A percentile compares a stretch with the other conserved stretches of the same genome.
Conservation (phyloP, 192 early-diverging fungal genomes). For the Linnemannia hyalina region DNA sequence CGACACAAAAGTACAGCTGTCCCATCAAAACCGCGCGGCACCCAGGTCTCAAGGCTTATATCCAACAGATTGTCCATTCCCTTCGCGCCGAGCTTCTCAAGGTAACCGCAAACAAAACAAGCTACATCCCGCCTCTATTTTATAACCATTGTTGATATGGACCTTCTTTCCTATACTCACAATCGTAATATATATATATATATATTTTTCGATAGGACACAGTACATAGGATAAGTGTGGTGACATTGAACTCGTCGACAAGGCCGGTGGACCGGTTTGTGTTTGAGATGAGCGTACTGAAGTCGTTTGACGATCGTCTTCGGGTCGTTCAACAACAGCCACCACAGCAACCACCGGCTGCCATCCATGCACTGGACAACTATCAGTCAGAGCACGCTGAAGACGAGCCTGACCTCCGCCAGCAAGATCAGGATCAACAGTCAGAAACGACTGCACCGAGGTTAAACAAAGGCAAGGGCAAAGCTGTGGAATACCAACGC, state of each 20-base stretch:
- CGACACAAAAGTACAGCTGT: constrained; percentile 45
- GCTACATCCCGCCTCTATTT: not conserved
- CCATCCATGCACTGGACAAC: not conserved
- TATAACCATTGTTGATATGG: no score
- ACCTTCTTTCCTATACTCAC: no score
- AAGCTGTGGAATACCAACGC: not conserved
- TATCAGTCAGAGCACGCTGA: not conserved
- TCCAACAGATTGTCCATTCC: constrained; percentile 30
- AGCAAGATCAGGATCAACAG: not conserved
- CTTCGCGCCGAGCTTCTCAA: constrained; percentile 34
- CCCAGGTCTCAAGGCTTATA: constrained; percentile 30
- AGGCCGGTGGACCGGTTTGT: constrained; percentile 41
- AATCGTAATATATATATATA: no score
- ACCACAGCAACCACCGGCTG: not conserved
- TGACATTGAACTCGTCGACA: constrained; percentile 22
- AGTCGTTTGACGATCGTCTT: constrained; percentile 16
- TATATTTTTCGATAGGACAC: constrained; percentile 36
- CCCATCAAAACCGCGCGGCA: constrained; percentile 50
- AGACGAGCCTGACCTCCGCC: not conserved
- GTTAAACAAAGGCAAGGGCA: constrained; percentile 29
- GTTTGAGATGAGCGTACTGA: constrained; percentile 39
- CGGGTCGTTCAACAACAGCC: not conserved
- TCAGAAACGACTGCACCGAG: not conserved
- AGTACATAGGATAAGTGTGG: constrained; percentile 38
- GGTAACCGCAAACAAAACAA: not conserved